Conservation (phyloP, 108 stramenopile genomes). For the Mayamaea pseudoterrestris region DNA sequence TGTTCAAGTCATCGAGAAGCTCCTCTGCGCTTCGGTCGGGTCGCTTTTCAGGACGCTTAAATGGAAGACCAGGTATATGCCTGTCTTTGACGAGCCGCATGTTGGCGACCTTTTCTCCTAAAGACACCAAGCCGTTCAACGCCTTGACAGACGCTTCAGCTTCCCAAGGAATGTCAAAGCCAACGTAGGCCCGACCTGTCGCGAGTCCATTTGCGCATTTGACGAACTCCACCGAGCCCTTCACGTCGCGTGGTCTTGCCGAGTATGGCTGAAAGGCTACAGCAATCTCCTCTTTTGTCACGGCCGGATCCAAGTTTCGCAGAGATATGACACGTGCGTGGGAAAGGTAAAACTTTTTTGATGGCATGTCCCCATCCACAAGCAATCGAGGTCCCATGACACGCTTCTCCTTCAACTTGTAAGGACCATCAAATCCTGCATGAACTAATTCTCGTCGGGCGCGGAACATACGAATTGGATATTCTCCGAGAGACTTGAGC, state of each 20-base stretch:
- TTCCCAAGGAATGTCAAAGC: conserved; percentile 69
- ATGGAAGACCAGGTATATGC: conserved; percentile 6
- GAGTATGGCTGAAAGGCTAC: conserved; percentile 60
- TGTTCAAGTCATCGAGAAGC: conserved; percentile 48
- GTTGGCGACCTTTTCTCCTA: conserved; percentile 9
- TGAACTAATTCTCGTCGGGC: conserved; percentile 62
- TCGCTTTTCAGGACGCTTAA: conserved; percentile 25
- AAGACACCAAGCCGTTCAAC: neutral
- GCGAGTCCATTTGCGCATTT: conserved; percentile 43
- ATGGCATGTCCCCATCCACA: conserved; percentile 74
- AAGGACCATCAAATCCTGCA: conserved; percentile 28
- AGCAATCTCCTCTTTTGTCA: conserved; percentile 55
- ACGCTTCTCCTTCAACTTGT: conserved; percentile 27
- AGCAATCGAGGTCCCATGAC: conserved; percentile 30
- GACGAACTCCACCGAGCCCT: conserved; percentile 68
- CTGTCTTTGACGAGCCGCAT: conserved; percentile 31
- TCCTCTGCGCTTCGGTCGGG: conserved; percentile 45
- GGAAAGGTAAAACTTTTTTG: conserved; percentile 55
- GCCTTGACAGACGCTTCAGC: conserved; percentile 38
- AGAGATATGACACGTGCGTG: conserved; percentile 57
- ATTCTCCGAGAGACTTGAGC: conserved; percentile 33
- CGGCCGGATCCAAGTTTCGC: conserved; percentile 40
- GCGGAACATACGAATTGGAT: conserved; percentile 41
- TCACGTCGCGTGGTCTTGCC: conserved; percentile 40
- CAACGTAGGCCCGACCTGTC: conserved; percentile 70